A percentile compares a stretch with the other conserved stretches of the same genome.
Evolutionary conservation across 495 filamentous ascomycete genomes (phyloP).

Genomic region (Rostrohypoxylon terebratum): DNA sequence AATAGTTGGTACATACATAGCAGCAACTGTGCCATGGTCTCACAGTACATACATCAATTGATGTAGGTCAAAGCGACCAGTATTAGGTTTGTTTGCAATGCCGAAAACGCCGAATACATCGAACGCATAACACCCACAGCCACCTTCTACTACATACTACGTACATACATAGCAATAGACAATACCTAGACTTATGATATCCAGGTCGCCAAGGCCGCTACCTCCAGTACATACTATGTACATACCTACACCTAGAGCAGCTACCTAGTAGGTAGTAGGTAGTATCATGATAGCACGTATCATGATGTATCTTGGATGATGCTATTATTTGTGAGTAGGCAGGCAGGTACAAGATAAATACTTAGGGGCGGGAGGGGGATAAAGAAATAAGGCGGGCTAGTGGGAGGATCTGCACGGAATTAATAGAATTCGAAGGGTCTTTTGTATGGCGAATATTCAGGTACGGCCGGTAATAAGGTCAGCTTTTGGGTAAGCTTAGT

Average conservation of each 20-base stretch:
- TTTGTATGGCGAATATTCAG: constrained; percentile 25
- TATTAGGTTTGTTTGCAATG: constrained; percentile 20
- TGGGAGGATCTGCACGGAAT: constrained; percentile 42
- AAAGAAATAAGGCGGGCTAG: constrained; percentile 32
- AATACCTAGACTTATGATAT: no score
- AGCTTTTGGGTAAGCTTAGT: not conserved
- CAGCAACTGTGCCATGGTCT: no score
- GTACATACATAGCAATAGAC: no score
- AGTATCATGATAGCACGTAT: not conserved
- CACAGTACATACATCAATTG: not conserved
- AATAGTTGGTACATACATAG: not conserved
- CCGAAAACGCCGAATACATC: constrained; percentile 36
- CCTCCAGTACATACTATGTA: no score
- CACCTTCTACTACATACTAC: no score
- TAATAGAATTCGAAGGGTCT: constrained; percentile 28
- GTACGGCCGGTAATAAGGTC: constrained; percentile 12
- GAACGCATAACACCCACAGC: not conserved
- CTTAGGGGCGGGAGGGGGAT: not conserved
- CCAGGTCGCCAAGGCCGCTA: no score
- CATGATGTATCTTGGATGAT: not conserved
- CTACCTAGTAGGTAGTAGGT: no score
- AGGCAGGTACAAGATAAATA: constrained; percentile 11
- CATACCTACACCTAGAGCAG: no score
- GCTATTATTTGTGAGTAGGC: not conserved
- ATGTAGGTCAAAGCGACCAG: not conserved